Base-by-base conservation (phyloP, 352 stramenopile species). In the Pythium folliculosum region DNA sequence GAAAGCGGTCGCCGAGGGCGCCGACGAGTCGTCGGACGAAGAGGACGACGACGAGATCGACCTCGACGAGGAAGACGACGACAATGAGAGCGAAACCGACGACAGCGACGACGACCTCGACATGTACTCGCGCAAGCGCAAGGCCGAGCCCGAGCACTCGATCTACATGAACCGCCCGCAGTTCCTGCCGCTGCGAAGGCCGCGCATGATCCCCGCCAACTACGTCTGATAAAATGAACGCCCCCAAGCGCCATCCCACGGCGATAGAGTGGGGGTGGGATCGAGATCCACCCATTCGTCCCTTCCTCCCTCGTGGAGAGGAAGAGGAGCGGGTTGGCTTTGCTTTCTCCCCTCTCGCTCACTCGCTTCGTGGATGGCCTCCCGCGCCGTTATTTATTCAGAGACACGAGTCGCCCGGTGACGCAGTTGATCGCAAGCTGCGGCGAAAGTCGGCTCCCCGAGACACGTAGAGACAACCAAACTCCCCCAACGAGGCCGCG, bases 141-240 rank as follows among this genome's bases (percentile, higher is more conserved):
- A 71, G 57, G 73, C 78, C 47, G 72, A 82, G 16, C 67, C 85
- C 35, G 69, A 73, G 27, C 67, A 71, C 57, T 72, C 86, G 38
- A 75, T 82, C 32, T 74, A 74, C 61, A 65, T 65, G 56, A 72
- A 59, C 65, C 77, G 76, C 43, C 70, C 77, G 35, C 83, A 80
- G 53, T 76, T 77, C 27, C 60, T 74, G 40, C 81, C 78, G 71
- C 70, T 84, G 50, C 73, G 79, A 50, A 70, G 79, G 58, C 81
- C 81, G 30, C 77, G 81, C 44, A 90, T 90, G 77, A 90, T 90
- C 67, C 81, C 81, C 40, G 67, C 77, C 67, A 87, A 90, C 70
- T 90, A 90, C 68, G 63, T 70, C 53, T 75, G 63, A 63, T 44
- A 23, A 55, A 61, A 63, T 40, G 40, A 61, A 53, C 17, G 19